Conservation (phyloP, 768 basidiomycete genomes). For the Trametopsis cervina region DNA sequence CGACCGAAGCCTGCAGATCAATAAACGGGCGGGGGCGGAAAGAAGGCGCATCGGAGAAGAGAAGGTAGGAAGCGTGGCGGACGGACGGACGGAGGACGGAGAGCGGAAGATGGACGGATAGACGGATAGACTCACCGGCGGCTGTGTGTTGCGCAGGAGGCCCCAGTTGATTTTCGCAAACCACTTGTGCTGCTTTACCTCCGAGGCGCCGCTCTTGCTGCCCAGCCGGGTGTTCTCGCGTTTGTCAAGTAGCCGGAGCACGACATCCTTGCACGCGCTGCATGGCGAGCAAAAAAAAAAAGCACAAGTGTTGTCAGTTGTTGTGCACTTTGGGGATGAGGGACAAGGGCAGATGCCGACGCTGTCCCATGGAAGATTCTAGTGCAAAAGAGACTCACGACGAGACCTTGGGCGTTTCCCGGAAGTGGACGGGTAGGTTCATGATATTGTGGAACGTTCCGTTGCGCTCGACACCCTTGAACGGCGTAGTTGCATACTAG, state of each 20-base stretch:
- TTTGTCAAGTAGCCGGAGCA: conserved; percentile 86
- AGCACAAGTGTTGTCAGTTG: conserved; percentile 8
- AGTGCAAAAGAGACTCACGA: conserved; percentile 45
- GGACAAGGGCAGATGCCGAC: no score
- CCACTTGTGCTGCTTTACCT: conserved; percentile 99
- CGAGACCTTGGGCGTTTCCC: conserved; percentile 75
- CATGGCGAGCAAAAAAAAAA: neutral
- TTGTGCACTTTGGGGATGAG: no score
- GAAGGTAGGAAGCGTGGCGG: neutral
- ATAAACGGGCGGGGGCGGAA: no score
- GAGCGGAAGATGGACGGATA: neutral
- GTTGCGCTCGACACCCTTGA: conserved; percentile 92
- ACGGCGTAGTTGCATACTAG: conserved; percentile 96
- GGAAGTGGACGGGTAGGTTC: conserved; percentile 78
- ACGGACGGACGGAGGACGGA: neutral
- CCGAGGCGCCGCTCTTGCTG: conserved; percentile 90
- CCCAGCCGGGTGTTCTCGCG: conserved; percentile 84
- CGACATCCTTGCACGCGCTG: conserved; percentile 84
- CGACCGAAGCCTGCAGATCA: no score
- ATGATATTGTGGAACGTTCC: conserved; percentile 97
- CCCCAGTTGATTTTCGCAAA: conserved; percentile 97
- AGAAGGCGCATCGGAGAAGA: neutral
- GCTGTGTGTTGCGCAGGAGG: conserved; percentile 82
- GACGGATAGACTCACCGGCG: conserved; percentile 65
- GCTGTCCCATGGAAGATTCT: no score